Percentiles rank a stretch among this genome's conserved stretches.
Evolutionary conservation across 116 monocot species (phyloP).

Genomic region (Papilionanthe hybrid): DNA sequence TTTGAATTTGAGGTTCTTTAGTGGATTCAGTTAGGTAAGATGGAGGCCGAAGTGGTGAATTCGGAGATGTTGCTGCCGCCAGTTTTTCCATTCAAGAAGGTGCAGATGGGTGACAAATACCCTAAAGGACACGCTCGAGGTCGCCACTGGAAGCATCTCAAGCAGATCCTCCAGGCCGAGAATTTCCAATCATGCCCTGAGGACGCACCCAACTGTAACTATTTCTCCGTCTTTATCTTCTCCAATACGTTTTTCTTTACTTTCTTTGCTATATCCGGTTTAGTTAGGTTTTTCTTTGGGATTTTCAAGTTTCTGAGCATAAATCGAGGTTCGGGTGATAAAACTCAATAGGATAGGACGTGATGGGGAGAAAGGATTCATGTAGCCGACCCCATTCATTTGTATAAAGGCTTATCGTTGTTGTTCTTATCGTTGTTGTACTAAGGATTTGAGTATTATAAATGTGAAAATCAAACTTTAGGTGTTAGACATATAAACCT

Average conservation of each 20-base stretch:
- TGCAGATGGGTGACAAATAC: conserved; percentile 80
- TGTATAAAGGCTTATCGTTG: too few relatives aligned
- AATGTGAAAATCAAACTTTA: too few relatives aligned
- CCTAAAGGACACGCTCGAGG: conserved; percentile 82
- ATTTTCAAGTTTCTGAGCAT: not conserved
- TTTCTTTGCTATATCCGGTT: not conserved
- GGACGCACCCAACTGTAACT: conserved; percentile 68
- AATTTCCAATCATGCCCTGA: conserved; percentile 39
- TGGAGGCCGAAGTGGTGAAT: conserved; percentile 73
- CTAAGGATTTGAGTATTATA: too few relatives aligned
- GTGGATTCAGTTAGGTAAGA: conserved; percentile 4
- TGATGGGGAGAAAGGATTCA: too few relatives aligned
- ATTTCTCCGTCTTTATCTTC: not conserved
- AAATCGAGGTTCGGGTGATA: not conserved
- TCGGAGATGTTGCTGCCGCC: conserved; percentile 73
- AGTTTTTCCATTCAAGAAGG: conserved; percentile 61
- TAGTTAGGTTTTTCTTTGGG: not conserved
- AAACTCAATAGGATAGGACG: too few relatives aligned
- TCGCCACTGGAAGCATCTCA: conserved; percentile 94
- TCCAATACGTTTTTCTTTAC: not conserved
- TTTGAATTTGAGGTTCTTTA: not conserved
- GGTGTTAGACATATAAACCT: too few relatives aligned
- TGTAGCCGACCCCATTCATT: too few relatives aligned
- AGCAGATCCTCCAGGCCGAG: conserved; percentile 92
- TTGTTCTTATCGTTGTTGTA: too few relatives aligned